Base-by-base conservation (phyloP, 192 early-diverging fungal species). In the Coemansia sp. region DNA sequence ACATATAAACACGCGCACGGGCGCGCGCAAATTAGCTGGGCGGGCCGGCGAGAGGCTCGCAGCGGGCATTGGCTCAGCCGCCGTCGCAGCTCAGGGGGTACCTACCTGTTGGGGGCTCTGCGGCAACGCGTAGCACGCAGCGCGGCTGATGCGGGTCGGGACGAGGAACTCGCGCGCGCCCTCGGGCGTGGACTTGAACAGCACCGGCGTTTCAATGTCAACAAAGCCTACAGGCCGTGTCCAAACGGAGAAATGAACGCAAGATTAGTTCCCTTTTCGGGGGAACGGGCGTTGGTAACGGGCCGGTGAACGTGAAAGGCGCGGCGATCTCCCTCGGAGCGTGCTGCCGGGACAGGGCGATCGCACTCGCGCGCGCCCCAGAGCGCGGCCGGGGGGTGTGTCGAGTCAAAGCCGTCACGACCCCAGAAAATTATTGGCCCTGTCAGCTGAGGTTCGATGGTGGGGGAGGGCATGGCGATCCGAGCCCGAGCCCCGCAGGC, bases 131-230 rank as follows among this genome's bases (percentile, higher is more conserved):
- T 91, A 96, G 48, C 90, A 92, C 16, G 61, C 41, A 21, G 85
- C 87, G 19, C 59, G 51, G 27, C 38, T 56, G 23, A 76, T 71
- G 26, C 90, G 70, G 7, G 92, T 96, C 4, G 92, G 92, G 1
- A 96, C 92, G n/a, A 96, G 71, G 52, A 90, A 96, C 64, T 96
- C 92, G 9, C 92, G 69, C 3, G 92, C 90, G 11, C 92, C 92
- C 56, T 96, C 92, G 17, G 92, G 89, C 9, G 92, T 92, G 12
- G 86, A 88, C 52, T 92, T 92, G 72, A 92, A 92, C 26, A 96
- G 75, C 36, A 80, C 75, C 8, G 92, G 92, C 7, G 92, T 96
- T 54, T 96, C 92, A n/a, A 96, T 85, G 43, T 96, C 92, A 5
- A 83, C 64, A 72, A 96, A 92, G 9, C 75, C 83, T 80, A 74